Evolutionary conservation across 2,329 filamentous ascomycete species (phyloP), one percentile per base, ranked within the genome.

Genomic region (Cytospora piceae): DNA sequence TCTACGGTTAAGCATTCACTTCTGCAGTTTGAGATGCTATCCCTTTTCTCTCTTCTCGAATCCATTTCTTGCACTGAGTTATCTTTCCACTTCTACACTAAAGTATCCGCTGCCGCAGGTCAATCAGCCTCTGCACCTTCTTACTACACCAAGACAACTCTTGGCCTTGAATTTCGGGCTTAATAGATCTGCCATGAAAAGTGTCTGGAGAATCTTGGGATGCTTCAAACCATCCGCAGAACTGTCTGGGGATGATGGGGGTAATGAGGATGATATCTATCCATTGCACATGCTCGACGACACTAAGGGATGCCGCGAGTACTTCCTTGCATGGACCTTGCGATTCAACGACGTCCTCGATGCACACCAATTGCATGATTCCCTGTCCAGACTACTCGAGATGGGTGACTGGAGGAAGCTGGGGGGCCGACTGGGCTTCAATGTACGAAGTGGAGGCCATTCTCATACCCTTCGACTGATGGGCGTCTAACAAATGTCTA

Each of bases 341-440:
- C 70, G 73, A 2, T 81, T 81, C 60, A 75, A 81, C 61, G 75
- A 81, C 67, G 77, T 81, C 2, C 72, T 83, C 3, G 79, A 83
- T 55, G 67, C 73, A 5, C 69, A 77, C 6, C 78, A 75, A 58
- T 71, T 83, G 22, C 71, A 73, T 17, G 37, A 60, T 3, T 72
- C 78, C 2, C 68, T 83, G 14, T 72, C 72, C 24, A 72, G 72
- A 31, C 69, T 83, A n/a, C 67, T 82, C 5, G 73, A 76, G 32
- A 75, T 75, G 27, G 77, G 76, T 8, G 77, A 78, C 42, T 83
- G 81, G 81, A 74, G 75, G 31, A 81, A 81, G 68, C 69, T 83
- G 2, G 80, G 81, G 0, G 81, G 76, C n/a, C 74, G 81, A 22
- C 52, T 83, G 32, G 73, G 80, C 34, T 61, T 73, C 46, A 80